Percentiles rank a stretch among this genome's conserved stretches.
Conservation (phyloP, 1,139 yeast genomes). For the Pichia sp. region DNA sequence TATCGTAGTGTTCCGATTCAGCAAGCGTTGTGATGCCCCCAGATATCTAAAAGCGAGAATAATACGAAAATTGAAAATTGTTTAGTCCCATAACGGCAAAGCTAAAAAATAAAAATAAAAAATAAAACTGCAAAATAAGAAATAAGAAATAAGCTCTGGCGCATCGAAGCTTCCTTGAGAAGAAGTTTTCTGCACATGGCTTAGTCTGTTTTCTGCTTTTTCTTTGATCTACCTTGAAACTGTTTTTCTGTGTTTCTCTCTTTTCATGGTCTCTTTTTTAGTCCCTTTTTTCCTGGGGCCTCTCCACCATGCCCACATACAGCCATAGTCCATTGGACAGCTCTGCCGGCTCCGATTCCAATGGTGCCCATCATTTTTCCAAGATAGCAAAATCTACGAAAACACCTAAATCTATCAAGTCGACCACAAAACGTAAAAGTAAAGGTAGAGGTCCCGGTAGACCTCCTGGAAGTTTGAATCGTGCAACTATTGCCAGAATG, state of each 20-base stretch:
- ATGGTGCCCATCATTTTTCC: not conserved
- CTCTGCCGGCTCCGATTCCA: not conserved
- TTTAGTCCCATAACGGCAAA: not conserved
- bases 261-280: not conserved
- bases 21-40: too few relatives aligned
- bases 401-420: not conserved
- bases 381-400: not conserved
- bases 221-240: not conserved
- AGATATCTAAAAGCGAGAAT: too few relatives aligned
- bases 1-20: too few relatives aligned
- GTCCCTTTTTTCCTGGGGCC: not conserved
- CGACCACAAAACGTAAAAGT: not conserved
- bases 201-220: not conserved
- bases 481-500: conserved; percentile 12
- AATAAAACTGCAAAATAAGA: too few relatives aligned
- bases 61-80: not conserved
- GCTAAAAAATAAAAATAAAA: too few relatives aligned
- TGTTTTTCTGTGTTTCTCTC: not conserved
- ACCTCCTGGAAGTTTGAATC: conserved; percentile 13
- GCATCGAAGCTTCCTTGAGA: not conserved
- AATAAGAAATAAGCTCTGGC: not conserved
- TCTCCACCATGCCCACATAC: not conserved
- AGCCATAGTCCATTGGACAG: not conserved
- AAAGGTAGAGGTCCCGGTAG: conserved; percentile 15
- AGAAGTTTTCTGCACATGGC: too few relatives aligned